phyloP scores from a whole-genome alignment of 352 stramenopile species.

The Globisporangium abappressorium region DNA sequence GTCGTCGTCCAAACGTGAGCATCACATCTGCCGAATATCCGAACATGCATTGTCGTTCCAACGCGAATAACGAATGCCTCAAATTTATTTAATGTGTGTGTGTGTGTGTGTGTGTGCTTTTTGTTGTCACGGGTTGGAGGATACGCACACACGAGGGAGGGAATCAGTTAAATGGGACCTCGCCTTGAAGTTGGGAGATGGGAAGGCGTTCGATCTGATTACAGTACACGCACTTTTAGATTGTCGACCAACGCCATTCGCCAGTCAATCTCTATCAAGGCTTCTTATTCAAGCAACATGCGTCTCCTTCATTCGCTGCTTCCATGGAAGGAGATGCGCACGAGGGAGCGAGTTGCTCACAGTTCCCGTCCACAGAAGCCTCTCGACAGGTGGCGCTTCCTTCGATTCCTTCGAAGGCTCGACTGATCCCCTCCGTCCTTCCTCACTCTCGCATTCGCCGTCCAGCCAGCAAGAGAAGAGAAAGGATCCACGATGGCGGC shows the following conservation, averaged over 20 bases:
- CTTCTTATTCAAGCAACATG: neutral
- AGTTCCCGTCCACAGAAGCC: neutral
- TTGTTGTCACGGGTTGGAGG: too few relatives aligned
- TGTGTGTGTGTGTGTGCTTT: too few relatives aligned
- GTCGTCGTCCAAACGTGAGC: neutral
- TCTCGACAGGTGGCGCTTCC: too few relatives aligned
- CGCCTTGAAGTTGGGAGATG: neutral
- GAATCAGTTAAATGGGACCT: neutral
- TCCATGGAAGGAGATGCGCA: neutral
- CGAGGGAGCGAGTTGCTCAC: neutral
- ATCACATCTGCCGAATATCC: too few relatives aligned
- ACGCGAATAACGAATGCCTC: neutral
- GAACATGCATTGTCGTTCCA: too few relatives aligned
- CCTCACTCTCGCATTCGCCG: neutral
- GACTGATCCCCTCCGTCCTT: too few relatives aligned
- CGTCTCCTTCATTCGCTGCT: neutral
- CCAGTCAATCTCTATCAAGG: neutral
- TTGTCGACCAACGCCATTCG: neutral
- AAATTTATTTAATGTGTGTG: too few relatives aligned
- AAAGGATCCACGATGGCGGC: slow-evolving; percentile 4
- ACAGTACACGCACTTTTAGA: neutral
- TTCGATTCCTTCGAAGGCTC: too few relatives aligned
- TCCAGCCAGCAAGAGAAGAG: neutral
- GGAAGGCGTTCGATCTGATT: neutral
- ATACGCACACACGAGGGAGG: too few relatives aligned